Evolutionary conservation across 2,329 filamentous ascomycete species (phyloP).

Genomic region (Ophiostoma himal-ulmi): DNA sequence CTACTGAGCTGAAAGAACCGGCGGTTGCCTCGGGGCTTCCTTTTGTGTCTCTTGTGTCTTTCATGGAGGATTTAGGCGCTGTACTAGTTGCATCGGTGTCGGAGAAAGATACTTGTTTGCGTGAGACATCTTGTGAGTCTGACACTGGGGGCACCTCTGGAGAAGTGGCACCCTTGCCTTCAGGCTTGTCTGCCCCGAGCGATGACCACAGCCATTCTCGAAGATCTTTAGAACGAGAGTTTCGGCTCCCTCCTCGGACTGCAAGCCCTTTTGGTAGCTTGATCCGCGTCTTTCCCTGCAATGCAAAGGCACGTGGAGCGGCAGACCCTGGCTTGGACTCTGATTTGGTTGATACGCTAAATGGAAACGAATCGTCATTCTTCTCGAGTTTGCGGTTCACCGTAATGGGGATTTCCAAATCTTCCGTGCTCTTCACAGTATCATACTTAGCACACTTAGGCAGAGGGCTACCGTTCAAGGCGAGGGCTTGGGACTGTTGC

Average conservation of each 20-base stretch:
- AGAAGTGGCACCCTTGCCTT: not conserved
- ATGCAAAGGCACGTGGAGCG: not conserved
- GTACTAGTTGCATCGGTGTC: not conserved
- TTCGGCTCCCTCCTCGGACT: not conserved
- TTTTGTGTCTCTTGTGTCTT: not conserved
- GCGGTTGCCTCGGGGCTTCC: not conserved
- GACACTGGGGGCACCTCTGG: not conserved
- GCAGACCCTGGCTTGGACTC: not conserved
- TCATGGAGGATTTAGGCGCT: not conserved
- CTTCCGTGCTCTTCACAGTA: not conserved
- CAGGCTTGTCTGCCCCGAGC: conserved; percentile 1
- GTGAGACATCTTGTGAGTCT: not conserved
- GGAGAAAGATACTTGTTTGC: not conserved
- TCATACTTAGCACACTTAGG: not conserved
- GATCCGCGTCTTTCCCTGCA: not conserved
- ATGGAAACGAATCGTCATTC: not conserved
- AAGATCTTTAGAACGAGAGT: not conserved
- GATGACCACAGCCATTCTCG: conserved; percentile 14
- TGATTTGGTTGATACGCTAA: not conserved
- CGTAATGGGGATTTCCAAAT: not conserved
- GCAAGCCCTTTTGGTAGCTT: conserved; percentile 3
- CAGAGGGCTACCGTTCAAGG: not conserved
- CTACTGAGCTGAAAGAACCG: conserved; percentile 22
- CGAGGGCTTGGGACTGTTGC: not conserved
- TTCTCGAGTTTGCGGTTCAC: not conserved